Evolutionary conservation across 2,329 filamentous ascomycete species (phyloP).

Genomic region (Fusarium clavum): DNA sequence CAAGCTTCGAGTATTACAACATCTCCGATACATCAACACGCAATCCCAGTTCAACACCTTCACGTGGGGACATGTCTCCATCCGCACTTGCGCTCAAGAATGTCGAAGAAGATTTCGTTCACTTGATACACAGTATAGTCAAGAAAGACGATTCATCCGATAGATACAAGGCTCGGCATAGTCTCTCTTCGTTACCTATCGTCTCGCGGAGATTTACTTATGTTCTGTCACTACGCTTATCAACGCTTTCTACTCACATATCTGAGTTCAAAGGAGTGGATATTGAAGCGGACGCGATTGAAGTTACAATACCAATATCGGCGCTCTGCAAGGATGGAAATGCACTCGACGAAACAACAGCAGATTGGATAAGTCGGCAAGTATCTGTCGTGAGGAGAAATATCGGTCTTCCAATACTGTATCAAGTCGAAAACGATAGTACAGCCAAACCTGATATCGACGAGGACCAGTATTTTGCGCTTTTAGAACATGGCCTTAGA

Average conservation of each 20-base stretch:
- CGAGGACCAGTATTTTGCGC: neutral
- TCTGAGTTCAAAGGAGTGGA: neutral
- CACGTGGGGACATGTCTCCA: neutral
- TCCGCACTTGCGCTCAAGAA: conserved; percentile 13
- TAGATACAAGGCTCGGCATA: conserved; percentile 4
- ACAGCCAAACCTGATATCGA: rapidly evolving
- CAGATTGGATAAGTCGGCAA: neutral
- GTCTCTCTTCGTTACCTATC: neutral
- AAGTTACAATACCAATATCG: neutral
- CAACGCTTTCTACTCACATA: neutral
- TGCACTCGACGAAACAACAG: rapidly evolving
- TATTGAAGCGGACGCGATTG: conserved; percentile 1
- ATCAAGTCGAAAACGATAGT: neutral
- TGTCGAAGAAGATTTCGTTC: conserved; percentile 8
- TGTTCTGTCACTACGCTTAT: neutral
- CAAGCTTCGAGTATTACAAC: conserved; percentile 14
- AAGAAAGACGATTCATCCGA: neutral
- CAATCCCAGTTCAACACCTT: rapidly evolving
- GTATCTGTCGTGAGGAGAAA: neutral
- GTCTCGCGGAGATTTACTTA: neutral
- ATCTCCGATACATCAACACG: neutral
- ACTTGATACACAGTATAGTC: conserved; percentile 3
- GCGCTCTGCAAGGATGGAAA: neutral
- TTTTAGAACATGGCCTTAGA: neutral
- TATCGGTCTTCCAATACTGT: neutral